A percentile compares a stretch with the other conserved stretches of the same genome.
These are phyloP conservation scores for Keithomyces neogunnii DNA, from an alignment of 2,329 filamentous ascomycete genomes.

Conservation along the genomic window DNA sequence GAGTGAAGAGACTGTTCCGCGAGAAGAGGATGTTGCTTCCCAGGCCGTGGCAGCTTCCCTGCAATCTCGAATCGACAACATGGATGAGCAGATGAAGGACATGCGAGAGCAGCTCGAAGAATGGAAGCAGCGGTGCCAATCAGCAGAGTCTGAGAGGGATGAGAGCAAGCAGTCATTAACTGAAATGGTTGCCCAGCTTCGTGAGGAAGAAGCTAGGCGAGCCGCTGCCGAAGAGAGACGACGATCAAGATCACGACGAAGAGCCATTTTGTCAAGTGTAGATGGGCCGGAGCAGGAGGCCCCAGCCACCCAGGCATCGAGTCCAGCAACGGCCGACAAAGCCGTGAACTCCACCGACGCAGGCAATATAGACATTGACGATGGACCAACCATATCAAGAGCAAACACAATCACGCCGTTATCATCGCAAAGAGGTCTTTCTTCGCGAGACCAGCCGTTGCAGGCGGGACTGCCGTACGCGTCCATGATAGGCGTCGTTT, in stretches of 20 bases:
- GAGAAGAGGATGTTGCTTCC: slow-evolving; percentile 1
- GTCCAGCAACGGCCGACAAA: neutral
- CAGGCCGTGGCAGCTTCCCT: slow-evolving; percentile 21
- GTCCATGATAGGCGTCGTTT: slow-evolving; percentile 73
- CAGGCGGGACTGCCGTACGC: slow-evolving; percentile 61
- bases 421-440: slow-evolving; percentile 28
- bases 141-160: slow-evolving; percentile 69
- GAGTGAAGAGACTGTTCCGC: neutral
- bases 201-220: slow-evolving; percentile 52
- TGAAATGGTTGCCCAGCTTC: slow-evolving; percentile 80
- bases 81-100: slow-evolving; percentile 72
- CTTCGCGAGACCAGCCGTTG: slow-evolving; percentile 34
- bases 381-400: slow-evolving; percentile 36
- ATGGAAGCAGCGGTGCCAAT: slow-evolving; percentile 70
- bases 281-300: slow-evolving; percentile 1
- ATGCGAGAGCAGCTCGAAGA: slow-evolving; percentile 72
- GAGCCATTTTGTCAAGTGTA: slow-evolving; percentile 4
- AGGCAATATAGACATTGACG: slow-evolving; percentile 25
- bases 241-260: slow-evolving; percentile 25
- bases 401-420: slow-evolving; percentile 41
- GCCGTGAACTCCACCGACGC: slow-evolving; percentile 9
- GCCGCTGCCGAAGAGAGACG: slow-evolving; percentile 33
- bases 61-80: slow-evolving; percentile 64
- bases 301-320: neutral
- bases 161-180: slow-evolving; percentile 65